Percentiles rank a stretch among this genome's conserved stretches.
These are phyloP conservation scores for Phytophthora europaea DNA, from an alignment of 352 stramenopile species.

Conservation along the genomic window DNA sequence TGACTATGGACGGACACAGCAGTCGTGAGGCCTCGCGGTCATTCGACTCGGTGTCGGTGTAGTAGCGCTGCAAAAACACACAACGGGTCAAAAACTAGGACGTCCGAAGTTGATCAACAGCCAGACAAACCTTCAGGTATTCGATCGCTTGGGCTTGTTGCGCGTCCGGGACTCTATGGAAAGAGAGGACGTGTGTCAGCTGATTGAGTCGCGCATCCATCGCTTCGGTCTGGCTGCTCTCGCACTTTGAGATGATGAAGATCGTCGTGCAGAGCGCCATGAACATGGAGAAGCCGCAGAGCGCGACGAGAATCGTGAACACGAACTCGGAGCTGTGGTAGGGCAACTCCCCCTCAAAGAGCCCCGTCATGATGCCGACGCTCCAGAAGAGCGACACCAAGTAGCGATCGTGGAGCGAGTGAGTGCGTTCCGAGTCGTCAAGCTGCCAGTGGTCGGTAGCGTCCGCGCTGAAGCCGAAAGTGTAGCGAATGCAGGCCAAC, in stretches of 20 bases:
- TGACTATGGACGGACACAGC: conserved; percentile 70
- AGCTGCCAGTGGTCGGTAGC: background rate
- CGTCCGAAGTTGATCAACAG: background rate
- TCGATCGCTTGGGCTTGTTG: background rate
- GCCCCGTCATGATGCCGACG: conserved; percentile 3
- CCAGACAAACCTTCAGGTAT: conserved; percentile 4
- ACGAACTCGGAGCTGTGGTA: background rate
- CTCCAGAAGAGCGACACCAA: background rate
- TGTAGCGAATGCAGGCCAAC: conserved; percentile 13
- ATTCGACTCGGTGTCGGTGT: conserved; percentile 67
- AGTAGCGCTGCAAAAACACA: conserved; percentile 9
- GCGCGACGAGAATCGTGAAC: background rate
- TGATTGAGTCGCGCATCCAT: background rate
- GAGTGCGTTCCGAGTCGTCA: background rate
- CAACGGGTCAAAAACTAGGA: background rate
- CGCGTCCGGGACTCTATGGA: background rate
- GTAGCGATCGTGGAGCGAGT: background rate
- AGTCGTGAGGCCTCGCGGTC: conserved; percentile 72
- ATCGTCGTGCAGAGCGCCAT: background rate
- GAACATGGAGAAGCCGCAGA: conserved; percentile 2
- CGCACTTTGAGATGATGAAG: background rate
- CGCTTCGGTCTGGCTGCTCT: background rate
- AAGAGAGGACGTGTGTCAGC: background rate
- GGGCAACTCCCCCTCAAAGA: background rate
- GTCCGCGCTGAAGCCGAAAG: background rate